Base-by-base conservation (phyloP, 371 early-diverging fungal species). In the Mucor irregularis region DNA sequence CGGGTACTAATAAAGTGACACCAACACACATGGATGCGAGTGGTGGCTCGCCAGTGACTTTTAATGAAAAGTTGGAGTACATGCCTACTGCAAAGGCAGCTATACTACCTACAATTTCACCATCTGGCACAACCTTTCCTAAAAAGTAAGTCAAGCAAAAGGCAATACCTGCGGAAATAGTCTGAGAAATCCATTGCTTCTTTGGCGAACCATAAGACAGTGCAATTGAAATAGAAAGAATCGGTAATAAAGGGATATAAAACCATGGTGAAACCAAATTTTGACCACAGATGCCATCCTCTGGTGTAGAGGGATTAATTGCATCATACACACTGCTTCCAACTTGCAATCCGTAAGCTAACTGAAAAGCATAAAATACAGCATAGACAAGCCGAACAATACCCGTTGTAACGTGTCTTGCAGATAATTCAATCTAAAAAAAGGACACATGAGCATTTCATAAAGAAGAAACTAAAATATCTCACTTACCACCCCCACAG, bases 361-460 rank as follows among this genome's bases (percentile, higher is more conserved):
- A 79, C 49, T 90, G 65, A 49, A 92, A 83, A 13, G 92, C 88
- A 21, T 86, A 84, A 29, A 93, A 73, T 5, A 93, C 67, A 11
- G 92, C 86, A 66, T 89, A 85, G 26, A 90, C 87, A 11, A 91
- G 69, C 26, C 92, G 83, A 35, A 91, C 85, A 1, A 90, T 89
- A 19, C 94, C 94, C 5, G 91, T 86, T 19, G 90, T 84, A 51
- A 93, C 81, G 56, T 92, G 91, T 22, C 91, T 81, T 31, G 92
- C 73, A 19, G 74, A 67, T 37, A 76, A 43, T 49, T 76, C 77
- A 53, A 76, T 71, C 77, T 76, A 58, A 40, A 38, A 14, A 8
- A 29, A 26, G 39, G 39, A 38, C 33, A 44, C 26, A 38, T 30
- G 35, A 62, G 17, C 11, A 35, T 19, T 38, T 38, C 19, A 38